A percentile compares a stretch with the other conserved stretches of the same genome.
Conservation (phyloP, 768 basidiomycete genomes). For the Hydnum rufescens region DNA sequence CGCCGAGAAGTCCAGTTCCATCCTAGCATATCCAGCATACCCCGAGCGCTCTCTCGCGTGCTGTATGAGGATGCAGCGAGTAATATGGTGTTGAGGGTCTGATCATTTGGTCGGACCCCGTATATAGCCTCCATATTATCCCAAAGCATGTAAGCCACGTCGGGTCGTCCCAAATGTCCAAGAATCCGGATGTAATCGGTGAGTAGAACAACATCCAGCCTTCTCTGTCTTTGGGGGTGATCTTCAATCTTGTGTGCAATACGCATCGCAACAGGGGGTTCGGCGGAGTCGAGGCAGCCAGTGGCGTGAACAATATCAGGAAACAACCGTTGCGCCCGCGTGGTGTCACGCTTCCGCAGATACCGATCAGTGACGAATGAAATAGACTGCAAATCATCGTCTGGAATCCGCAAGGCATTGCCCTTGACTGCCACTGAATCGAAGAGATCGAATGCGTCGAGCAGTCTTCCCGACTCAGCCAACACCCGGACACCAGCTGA, state of each 20-base stretch:
- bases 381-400: no score
- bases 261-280: not conserved
- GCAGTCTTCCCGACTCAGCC: not conserved
- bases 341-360: not conserved
- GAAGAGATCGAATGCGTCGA: not conserved
- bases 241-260: constrained; percentile 13
- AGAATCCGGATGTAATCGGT: constrained; percentile 29
- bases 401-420: no score
- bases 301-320: not conserved
- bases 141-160: constrained; percentile 47
- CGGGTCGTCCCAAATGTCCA: constrained; percentile 33
- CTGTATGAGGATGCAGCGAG: not conserved
- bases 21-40: not conserved
- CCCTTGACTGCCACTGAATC: not conserved
- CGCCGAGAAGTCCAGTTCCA: not conserved
- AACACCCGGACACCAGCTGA: not conserved
- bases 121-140: constrained; percentile 43
- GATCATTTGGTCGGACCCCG: constrained; percentile 17
- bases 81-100: not conserved
- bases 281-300: not conserved
- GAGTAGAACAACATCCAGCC: constrained; percentile 10
- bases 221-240: no score
- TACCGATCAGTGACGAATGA: not conserved
- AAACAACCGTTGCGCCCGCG: not conserved
- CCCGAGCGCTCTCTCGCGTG: not conserved